phyloP scores from a whole-genome alignment of 208 protist species.

The Wallacemonas collosoma region DNA sequence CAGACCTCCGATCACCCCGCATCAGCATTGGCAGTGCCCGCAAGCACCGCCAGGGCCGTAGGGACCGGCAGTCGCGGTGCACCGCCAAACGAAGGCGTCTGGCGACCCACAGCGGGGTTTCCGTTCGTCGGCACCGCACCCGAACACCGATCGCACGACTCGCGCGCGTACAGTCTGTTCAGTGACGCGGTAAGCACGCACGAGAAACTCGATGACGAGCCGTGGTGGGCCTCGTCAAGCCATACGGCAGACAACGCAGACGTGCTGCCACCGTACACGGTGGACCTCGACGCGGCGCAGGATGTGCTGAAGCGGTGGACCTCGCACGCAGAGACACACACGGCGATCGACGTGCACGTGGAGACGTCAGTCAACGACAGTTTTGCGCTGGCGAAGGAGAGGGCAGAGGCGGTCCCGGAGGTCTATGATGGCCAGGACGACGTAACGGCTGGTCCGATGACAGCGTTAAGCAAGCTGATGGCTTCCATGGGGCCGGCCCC shows the following conservation, averaged over 20 bases:
- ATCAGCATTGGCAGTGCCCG: neutral
- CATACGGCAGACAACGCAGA: neutral
- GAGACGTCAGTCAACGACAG: too few species aligned
- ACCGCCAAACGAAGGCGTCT: neutral
- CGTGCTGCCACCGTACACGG: neutral
- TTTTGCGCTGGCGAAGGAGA: too few species aligned
- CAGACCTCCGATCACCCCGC: neutral
- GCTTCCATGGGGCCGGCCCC: neutral
- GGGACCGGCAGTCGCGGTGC: neutral
- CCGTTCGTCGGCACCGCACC: neutral
- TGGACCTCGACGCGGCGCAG: neutral
- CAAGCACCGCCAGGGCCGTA: neutral
- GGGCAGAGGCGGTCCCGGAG: too few species aligned
- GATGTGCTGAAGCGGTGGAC: neutral
- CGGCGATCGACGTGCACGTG: too few species aligned
- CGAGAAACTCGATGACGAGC: slow-evolving; percentile 6
- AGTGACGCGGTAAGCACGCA: neutral
- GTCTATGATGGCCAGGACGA: neutral
- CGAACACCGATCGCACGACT: neutral
- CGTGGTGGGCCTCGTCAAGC: neutral
- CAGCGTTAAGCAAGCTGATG: neutral
- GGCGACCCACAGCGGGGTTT: neutral
- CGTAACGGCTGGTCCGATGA: neutral
- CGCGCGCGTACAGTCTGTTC: slow-evolving; percentile 12
- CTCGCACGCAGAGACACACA: too few species aligned